A percentile compares a stretch with the other conserved stretches of the same genome.
phyloP scores from a whole-genome alignment of 2,329 filamentous ascomycete genomes.

The Beauveria medogensis region DNA sequence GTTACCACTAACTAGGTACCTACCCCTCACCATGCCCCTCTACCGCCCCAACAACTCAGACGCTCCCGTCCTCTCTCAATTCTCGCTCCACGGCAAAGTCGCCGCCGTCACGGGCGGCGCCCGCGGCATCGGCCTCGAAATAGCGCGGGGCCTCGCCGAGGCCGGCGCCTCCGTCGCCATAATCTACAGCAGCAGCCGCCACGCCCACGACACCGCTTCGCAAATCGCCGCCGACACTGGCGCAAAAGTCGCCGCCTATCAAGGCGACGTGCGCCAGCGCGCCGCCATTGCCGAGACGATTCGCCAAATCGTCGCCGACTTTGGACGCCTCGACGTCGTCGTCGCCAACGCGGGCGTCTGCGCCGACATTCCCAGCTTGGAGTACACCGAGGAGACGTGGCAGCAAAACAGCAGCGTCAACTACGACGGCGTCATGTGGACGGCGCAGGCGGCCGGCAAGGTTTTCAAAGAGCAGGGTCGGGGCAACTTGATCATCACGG shows the following conservation, averaged over 20 bases:
- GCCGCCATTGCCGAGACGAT: constrained; percentile 13
- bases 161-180: constrained; percentile 12
- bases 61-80: constrained; percentile 6
- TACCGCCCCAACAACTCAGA: constrained; percentile 5
- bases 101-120: constrained; percentile 9
- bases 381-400: constrained; percentile 21
- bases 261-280: constrained; percentile 25
- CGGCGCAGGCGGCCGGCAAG: constrained; percentile 17
- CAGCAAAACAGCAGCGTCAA: constrained; percentile 19
- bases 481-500: constrained; percentile 22
- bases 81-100: constrained; percentile 7
- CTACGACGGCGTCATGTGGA: constrained; percentile 22
- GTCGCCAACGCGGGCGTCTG: constrained; percentile 24
- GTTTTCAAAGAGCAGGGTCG: constrained; percentile 20
- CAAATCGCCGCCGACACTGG: constrained; percentile 13
- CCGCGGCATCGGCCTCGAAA: constrained; percentile 15
- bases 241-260: constrained; percentile 24
- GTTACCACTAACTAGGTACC: no score
- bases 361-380: constrained; percentile 17
- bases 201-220: constrained; percentile 9
- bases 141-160: constrained; percentile 13
- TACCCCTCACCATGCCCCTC: background rate
- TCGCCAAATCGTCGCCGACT: constrained; percentile 16
- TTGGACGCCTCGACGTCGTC: constrained; percentile 19
- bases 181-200: constrained; percentile 13